Percentiles rank a stretch among this genome's conserved stretches.
phyloP scores from a whole-genome alignment of 2,329 filamentous ascomycete species.

The Alternaria sp. region DNA sequence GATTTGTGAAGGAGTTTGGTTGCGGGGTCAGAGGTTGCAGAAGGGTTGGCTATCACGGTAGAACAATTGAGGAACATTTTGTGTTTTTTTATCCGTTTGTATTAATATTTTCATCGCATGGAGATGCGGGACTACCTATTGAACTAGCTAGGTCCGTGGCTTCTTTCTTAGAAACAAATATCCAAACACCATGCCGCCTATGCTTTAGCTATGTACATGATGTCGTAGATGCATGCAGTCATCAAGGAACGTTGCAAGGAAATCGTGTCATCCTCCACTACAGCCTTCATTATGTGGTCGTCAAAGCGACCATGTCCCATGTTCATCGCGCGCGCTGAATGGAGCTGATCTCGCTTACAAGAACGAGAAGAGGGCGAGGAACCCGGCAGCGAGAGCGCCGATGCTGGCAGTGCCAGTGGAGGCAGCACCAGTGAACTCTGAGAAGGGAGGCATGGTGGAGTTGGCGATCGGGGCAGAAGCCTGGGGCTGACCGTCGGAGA shows the following conservation, averaged over 20 bases:
- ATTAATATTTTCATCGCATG: slow-evolving; percentile 1
- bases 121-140: not conserved
- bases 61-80: not conserved
- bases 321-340: not conserved
- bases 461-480: slow-evolving; percentile 17
- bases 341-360: slow-evolving; percentile 26
- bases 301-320: not conserved
- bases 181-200: slow-evolving; percentile 1
- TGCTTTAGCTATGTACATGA: slow-evolving; percentile 10
- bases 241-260: slow-evolving; percentile 16
- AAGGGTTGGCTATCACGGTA: not conserved
- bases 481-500: slow-evolving; percentile 34
- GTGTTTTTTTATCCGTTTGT: not conserved
- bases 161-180: not conserved
- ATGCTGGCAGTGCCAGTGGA: slow-evolving; percentile 22
- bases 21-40: not conserved
- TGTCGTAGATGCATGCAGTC: slow-evolving; percentile 6
- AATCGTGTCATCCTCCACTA: slow-evolving; percentile 7
- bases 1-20: not conserved
- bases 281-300: slow-evolving; percentile 6
- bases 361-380: slow-evolving; percentile 38
- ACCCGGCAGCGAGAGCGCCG: slow-evolving; percentile 37
- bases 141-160: not conserved
- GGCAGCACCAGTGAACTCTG: slow-evolving; percentile 44
- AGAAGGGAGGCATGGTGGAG: slow-evolving; percentile 15